Base-by-base conservation (phyloP, 2,329 filamentous ascomycete species). In the Penicillium palitans region DNA sequence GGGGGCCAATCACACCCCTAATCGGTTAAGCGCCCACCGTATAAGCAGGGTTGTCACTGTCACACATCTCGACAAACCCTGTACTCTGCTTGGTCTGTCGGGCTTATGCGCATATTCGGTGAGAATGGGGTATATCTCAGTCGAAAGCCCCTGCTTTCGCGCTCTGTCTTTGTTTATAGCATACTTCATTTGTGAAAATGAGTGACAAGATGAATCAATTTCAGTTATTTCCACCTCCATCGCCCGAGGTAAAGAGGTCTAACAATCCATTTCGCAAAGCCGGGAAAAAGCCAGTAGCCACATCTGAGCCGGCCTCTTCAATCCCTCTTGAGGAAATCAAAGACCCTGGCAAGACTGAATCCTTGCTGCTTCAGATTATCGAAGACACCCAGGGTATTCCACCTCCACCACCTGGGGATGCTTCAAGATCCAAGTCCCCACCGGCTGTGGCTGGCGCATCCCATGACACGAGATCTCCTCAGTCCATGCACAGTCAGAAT, bases 141-240 rank as follows among this genome's bases (percentile, higher is more conserved):
- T 61, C 55, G 33, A 51, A 57, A 62, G 52, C 57, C 65, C 63
- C 62, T 59, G 54, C 53, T 50, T 40, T 58, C 58, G 56, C 40
- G 51, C 42, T 55, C 55, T 57, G 48, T 44, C 4, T 47, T 54
- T 52, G 39, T 53, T 45, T 55, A 46, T 39, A 56, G 29, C 31
- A 57, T 57, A 57, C 27, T 45, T 8, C 25, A 37, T 42, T 39
- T 24, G 6, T 44, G 24, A 35, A 53, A 15, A 21, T 42, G n/a
- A 40, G 25, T 35, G 33, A 37, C 59, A 66, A 55, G 12, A 75
- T 73, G 68, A 72, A 63, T 55, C 73, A 76, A 56, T 78, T 78
- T 49, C 75, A 77, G 55, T 67, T 78, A 48, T 78, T 78, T 44
- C 76, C 76, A 19, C 63, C 72, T n/a, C 68, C 71, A 50, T 68